phyloP scores from a whole-genome alignment of 2,329 filamentous ascomycete genomes.

The Cladophialophora carrionii region DNA sequence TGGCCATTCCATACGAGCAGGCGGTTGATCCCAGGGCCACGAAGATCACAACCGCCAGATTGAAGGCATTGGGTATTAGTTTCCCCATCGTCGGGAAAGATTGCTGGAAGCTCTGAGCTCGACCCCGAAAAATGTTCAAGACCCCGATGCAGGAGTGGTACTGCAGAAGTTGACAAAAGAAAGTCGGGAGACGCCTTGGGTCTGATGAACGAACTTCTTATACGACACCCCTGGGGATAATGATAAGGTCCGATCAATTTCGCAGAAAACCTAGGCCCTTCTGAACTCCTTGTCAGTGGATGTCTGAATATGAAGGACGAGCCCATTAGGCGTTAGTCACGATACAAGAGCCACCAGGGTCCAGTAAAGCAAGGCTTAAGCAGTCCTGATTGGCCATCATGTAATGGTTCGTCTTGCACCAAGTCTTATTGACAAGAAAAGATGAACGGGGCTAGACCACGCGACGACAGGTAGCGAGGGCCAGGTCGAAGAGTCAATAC shows the following conservation, averaged over 20 bases:
- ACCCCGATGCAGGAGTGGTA: not conserved
- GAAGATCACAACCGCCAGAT: constrained; percentile 43
- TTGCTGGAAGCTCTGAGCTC: not conserved
- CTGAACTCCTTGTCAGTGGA: not conserved
- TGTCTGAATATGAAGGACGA: not conserved
- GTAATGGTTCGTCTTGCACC: not conserved
- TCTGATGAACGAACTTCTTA: not conserved
- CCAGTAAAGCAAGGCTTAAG: not conserved
- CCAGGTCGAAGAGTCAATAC: not conserved
- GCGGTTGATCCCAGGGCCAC: constrained; percentile 44
- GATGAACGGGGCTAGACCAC: not conserved
- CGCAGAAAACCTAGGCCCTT: not conserved
- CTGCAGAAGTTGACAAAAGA: not conserved
- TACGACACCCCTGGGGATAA: not conserved
- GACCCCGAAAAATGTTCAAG: not conserved
- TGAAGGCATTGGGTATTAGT: constrained; percentile 42
- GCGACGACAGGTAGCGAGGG: not conserved
- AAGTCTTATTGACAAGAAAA: not conserved
- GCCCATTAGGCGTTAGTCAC: not conserved
- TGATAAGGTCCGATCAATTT: constrained; percentile 12
- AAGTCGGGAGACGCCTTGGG: not conserved
- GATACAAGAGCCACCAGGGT: constrained; percentile 1
- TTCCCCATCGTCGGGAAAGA: constrained; percentile 31
- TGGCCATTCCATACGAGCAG: constrained; percentile 43
- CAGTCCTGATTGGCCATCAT: constrained; percentile 4